Evolutionary conservation across 2,329 filamentous ascomycete genomes (phyloP), one percentile per base, ranked within the genome.

Genomic region (Aspergillus sp.): DNA sequence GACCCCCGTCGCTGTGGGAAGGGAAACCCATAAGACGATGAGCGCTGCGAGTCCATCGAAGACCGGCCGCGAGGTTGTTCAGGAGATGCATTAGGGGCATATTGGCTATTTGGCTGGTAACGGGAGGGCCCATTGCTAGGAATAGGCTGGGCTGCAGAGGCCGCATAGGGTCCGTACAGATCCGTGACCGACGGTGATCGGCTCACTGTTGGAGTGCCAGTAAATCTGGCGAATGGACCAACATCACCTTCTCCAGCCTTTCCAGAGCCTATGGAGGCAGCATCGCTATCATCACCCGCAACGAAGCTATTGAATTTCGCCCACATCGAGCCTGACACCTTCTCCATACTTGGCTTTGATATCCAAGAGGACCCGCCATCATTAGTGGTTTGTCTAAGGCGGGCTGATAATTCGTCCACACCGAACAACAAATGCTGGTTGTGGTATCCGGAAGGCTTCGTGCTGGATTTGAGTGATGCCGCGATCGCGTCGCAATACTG

Each of bases 301-400:
- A 99, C 91, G 66, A 99, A 99, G 65, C 91, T 96, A 73, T 92
- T 97, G 74, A 99, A 96, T 53, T 88, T 90, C 58, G 86, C 91
- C 82, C 90, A 92, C 67, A 97, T 84, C 32, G 88, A 90, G 55
- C 88, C 91, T 2, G 92, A 94, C 0, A 97, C 90, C 72, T 95
- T 96, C 71, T 95, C 92, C 82, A 97, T 95, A 70, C 85, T 96
- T 6, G 93, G 91, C 70, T 94, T 96, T 1, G 90, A 88, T 48
- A 99, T 94, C 90, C 93, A 96, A 2, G 91, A 93, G 17, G 84
- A 86, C 6, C 85, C 86, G 50, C 83, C 85, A 60, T 94, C 90
- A 65, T 88, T 90, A 11, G 92, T 90, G 16, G 91, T 87, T 68
- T 94, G 89, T 61, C 88, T 92, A 36, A 99, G 77, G 54, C 93